Conservation (phyloP, 2,329 filamentous ascomycete species). For the Hymenoscyphus salicellus region DNA sequence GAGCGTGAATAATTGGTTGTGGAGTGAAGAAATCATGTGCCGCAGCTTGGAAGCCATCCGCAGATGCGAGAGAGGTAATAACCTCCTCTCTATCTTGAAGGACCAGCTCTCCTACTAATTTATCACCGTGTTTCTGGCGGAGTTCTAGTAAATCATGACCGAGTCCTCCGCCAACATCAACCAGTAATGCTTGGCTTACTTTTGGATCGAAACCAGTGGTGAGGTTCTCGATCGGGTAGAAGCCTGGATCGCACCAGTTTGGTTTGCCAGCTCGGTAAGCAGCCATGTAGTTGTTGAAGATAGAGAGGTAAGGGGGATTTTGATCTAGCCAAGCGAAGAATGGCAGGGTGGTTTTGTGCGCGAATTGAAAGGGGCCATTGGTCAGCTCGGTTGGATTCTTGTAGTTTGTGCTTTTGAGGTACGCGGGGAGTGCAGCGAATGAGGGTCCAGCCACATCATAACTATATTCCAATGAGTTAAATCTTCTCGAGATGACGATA, state of each 20-base stretch:
- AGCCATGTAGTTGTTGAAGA: slow-evolving; percentile 40
- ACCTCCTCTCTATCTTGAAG: slow-evolving; percentile 21
- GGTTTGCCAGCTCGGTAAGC: slow-evolving; percentile 40
- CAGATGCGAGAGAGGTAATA: slow-evolving; percentile 13
- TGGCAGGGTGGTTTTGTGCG: slow-evolving; percentile 37
- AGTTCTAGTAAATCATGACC: slow-evolving; percentile 16
- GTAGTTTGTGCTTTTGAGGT: slow-evolving; percentile 36
- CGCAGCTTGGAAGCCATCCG: background rate
- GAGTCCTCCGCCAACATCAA: slow-evolving; percentile 21
- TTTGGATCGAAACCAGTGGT: slow-evolving; percentile 10
- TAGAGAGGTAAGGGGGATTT: slow-evolving; percentile 37
- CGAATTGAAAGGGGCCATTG: slow-evolving; percentile 40
- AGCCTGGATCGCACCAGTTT: slow-evolving; percentile 38
- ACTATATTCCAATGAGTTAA: slow-evolving; percentile 16
- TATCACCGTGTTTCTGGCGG: slow-evolving; percentile 1
- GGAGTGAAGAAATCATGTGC: slow-evolving; percentile 37
- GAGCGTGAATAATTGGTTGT: slow-evolving; percentile 36
- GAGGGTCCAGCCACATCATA: slow-evolving; percentile 39
- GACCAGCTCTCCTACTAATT: slow-evolving; percentile 9
- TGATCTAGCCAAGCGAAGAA: slow-evolving; percentile 40
- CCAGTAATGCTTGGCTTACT: slow-evolving; percentile 10
- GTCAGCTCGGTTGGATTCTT: slow-evolving; percentile 27
- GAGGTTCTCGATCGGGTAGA: slow-evolving; percentile 30
- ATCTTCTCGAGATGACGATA: slow-evolving; percentile 24
- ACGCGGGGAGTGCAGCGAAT: slow-evolving; percentile 37